Evolutionary conservation across 1,284 basidiomycete genomes (phyloP), one percentile per base, ranked within the genome.

Genomic region (Gymnopus androsaceus): DNA sequence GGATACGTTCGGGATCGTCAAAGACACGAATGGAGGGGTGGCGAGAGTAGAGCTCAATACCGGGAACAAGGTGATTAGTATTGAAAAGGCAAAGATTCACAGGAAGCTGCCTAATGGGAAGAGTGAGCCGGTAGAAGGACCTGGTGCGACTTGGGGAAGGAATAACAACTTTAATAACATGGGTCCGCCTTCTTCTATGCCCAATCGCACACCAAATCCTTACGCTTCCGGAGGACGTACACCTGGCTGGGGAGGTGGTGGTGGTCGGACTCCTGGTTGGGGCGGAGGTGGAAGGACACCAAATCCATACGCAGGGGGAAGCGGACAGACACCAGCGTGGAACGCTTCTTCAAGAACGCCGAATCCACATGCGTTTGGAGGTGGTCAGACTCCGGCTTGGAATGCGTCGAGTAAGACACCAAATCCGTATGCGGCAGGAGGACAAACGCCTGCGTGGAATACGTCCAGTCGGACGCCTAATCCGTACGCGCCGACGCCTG

Each of bases 31-130:
- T 56, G 96, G 95, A 12, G 80, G 82, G 45, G 79, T 88, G 60
- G 93, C 91, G 1, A 84, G 97, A 51, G 95, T 99, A 12, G 97
- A 99, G 72, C 76, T 99, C 21, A 84, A 91, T 60, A 93, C 94
- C 1, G 88, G 89, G 51, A 95, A 95, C 72, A 96, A 95, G 74
- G 81, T 95, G 23, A 87, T 98, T 60, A 90, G 90, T 8, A 87
- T 98, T 58, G 88, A 89, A 47, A 89, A 95, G 65, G 82, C 83
- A 31, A 92, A 89, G 68, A 74, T 98, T 28, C 84, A 85, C 61
- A 82, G 89, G 59, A 84, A 89, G 75, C 75, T 87, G 53, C 77
- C 79, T 0, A 77, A 83, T 62, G 88, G 86, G 11, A 73, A 60
- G 25, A 74, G 84, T 55, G 76, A 76, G 61, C 75, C 75, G 62